Base-by-base conservation (phyloP, 108 stramenopile species). In the Epithemia pelagica region DNA sequence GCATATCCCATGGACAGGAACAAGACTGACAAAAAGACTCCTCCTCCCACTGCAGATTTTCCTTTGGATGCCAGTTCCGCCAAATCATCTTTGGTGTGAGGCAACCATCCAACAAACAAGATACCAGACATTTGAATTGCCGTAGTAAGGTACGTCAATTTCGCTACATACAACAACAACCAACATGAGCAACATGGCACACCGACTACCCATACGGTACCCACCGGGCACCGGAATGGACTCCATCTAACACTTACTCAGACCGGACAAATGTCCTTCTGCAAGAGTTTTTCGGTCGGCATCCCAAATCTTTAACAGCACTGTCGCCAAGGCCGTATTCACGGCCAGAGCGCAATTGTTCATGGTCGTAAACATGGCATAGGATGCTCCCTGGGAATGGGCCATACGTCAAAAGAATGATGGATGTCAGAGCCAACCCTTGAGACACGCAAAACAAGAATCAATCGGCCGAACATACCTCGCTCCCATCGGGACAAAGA, bases 361-460 rank as follows among this genome's bases (percentile, higher is more conserved):
- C 62, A 91, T 78, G 10, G 89, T 91, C 52, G 89, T 91, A 59
- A 91, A 91, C 92, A 93, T 93, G 56, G 89, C 89, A 72, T 92
- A 92, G 30, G 77, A 78, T 28, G 91, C 85, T 29, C 91, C 91
- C 79, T 46, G 37, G 5, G 37, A 46, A 46, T 10, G 37, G 15
- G n/a, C n/a, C n/a, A n/a, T n/a, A n/a, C n/a, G n/a, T n/a, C n/a
- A n/a, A n/a, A n/a, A n/a, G n/a, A n/a, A n/a, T n/a, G 52, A 18
- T 52, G 52, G 10, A 10, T 10, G 10, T 10, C 19, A 19, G 19
- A 52, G 10, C 52, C 52, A 19, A 52, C 18, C 52, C 52, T 10
- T 52, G 18, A 52, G 52, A 52, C 18, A 19, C 52, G 19, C 10
- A 52, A 52, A 19, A 52, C 10, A 19, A 10, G 52, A 19, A 52